phyloP scores from a whole-genome alignment of 805 yeast genomes.

The Yamadazyma kitorensis region DNA sequence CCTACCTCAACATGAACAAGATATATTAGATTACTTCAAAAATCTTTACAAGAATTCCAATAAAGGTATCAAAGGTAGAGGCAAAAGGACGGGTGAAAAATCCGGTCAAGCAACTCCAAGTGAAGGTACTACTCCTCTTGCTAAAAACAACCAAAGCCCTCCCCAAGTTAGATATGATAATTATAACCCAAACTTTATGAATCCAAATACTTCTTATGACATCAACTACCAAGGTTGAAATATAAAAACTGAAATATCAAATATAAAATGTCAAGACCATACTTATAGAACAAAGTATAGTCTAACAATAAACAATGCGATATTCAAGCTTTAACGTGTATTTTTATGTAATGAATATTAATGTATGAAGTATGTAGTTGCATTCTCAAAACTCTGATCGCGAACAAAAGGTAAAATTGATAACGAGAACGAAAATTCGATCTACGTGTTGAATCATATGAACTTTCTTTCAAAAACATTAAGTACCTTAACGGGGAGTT shows the following conservation, averaged over 20 bases:
- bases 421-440: too few relatives aligned
- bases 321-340: too few relatives aligned
- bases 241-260: neutral
- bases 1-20: conserved; percentile 62
- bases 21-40: conserved; percentile 73
- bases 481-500: conserved; percentile 51
- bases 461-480: conserved; percentile 67
- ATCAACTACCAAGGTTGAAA: conserved; percentile 3
- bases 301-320: too few relatives aligned
- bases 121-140: conserved; percentile 1
- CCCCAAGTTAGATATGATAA: conserved; percentile 1
- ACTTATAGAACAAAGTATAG: too few relatives aligned
- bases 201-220: conserved; percentile 5
- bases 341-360: too few relatives aligned
- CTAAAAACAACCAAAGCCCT: neutral
- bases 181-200: conserved; percentile 5
- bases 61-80: conserved; percentile 90
- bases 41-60: conserved; percentile 83
- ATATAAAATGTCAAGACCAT: neutral
- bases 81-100: conserved; percentile 43
- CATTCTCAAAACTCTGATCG: neutral
- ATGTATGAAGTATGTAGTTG: neutral
- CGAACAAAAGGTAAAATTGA: too few relatives aligned
- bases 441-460: too few relatives aligned
- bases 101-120: neutral